A percentile compares a stretch with the other conserved stretches of the same genome.
These are phyloP conservation scores for Russula earlei DNA, from an alignment of 768 basidiomycete genomes.

Conservation along the genomic window DNA sequence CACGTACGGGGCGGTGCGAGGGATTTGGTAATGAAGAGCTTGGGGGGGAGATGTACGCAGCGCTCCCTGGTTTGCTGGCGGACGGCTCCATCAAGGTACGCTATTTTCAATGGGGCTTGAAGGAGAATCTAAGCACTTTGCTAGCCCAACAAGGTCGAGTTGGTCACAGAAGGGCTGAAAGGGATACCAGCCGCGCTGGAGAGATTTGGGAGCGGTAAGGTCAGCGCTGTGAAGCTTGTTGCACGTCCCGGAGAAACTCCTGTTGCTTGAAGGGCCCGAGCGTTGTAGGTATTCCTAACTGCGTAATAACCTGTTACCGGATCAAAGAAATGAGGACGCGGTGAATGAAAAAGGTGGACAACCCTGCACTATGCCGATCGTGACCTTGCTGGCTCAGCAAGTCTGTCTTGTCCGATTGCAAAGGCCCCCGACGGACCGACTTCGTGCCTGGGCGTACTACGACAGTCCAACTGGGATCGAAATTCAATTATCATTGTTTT, in stretches of 20 bases:
- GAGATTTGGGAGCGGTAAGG: constrained; percentile 12
- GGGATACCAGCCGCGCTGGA: constrained; percentile 22
- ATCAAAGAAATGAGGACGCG: too few species aligned
- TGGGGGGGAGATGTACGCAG: constrained; percentile 1
- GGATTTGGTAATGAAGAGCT: not conserved
- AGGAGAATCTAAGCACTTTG: not conserved
- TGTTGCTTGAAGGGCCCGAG: not conserved
- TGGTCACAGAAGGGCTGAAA: constrained; percentile 20
- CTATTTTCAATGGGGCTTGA: not conserved
- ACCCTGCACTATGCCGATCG: too few species aligned
- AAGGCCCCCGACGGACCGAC: too few species aligned
- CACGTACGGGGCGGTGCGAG: not conserved
- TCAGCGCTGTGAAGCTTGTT: constrained; percentile 24
- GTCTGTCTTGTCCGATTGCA: too few species aligned
- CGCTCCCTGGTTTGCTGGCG: constrained; percentile 2
- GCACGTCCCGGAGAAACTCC: constrained; percentile 7
- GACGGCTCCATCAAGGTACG: constrained; percentile 13
- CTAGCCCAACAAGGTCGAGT: constrained; percentile 23
- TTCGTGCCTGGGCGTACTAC: too few species aligned
- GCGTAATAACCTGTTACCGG: too few species aligned
- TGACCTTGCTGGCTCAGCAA: too few species aligned
- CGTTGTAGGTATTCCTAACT: too few species aligned
- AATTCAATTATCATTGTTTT: too few species aligned
- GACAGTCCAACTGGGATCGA: too few species aligned
- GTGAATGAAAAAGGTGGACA: too few species aligned